Base-by-base conservation (phyloP, 352 stramenopile species). In the Aphanomyces invadans region DNA sequence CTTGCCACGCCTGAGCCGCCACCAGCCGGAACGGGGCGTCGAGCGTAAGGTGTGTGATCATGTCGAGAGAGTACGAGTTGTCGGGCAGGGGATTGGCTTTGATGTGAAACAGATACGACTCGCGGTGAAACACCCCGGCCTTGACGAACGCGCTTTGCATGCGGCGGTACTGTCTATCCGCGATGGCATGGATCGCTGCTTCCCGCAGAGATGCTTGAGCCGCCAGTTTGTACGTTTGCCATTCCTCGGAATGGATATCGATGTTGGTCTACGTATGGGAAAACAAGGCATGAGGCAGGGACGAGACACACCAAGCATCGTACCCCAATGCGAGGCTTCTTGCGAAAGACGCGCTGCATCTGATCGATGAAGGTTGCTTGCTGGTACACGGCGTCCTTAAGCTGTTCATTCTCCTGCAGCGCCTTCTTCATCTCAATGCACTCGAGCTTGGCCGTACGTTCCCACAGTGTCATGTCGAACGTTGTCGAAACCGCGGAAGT, bases 141-240 rank as follows among this genome's bases (percentile, higher is more conserved):
- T 62, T 62, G 28, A 28, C 21, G n/a, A 62, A 49, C 54, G 54
- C 54, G 17, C 10, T 25, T 12, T 36, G 54, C 54, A 44, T 31
- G 25, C 54, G 54, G 19, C 7, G 25, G 54, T 62, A 62, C 36
- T 62, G 54, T 25, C 54, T 17, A 32, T 62, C 54, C 3, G 54
- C 54, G 15, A 62, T 62, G 17, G 54, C 54, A 44, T 62, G 54
- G 32, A 62, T 62, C 5, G 54, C 54, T n/a, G 54, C 32, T 2
- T 44, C 54, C 7, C 54, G 54, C 11, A 62, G 54, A 12, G 54
- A 62, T 9, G n/a, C 19, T 32, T 62, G 54, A 10, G 54, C 54
- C 11, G 54, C 54, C 25, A 62, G 25, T 32, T 48, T 45, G 54
- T 62, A 62, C 54, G 15, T 12, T 10, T 31, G 19, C 54, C 54